Percentiles rank a stretch among this genome's conserved stretches.
These are phyloP conservation scores for Gossypium thurberi DNA, from an alignment of 345 rosid species.

Conservation along the genomic window DNA sequence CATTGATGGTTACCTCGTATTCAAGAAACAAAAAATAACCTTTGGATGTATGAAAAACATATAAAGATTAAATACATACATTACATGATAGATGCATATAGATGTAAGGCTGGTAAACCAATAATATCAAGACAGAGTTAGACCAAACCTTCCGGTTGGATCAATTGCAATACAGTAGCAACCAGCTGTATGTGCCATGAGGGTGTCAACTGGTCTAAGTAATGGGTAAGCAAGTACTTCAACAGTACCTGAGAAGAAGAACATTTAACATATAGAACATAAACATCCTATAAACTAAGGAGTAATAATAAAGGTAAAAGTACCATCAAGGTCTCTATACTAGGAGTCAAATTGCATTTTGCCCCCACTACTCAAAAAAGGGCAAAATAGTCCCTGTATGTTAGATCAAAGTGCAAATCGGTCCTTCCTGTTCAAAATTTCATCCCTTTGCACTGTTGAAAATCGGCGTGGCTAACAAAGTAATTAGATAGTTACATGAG, in stretches of 20 bases:
- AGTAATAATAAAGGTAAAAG: no score
- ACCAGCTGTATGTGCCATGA: conserved; percentile 82
- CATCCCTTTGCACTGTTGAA: no score
- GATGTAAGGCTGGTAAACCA: neutral
- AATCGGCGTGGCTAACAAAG: no score
- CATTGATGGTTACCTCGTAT: neutral
- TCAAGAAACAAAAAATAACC: neutral
- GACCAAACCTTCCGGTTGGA: conserved; percentile 76
- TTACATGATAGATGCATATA: neutral
- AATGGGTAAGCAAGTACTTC: conserved; percentile 7
- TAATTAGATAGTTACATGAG: no score
- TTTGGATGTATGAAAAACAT: neutral
- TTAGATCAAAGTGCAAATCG: no score
- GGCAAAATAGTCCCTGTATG: no score
- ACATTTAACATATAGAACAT: neutral
- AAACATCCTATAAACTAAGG: neutral
- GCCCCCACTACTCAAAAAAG: no score
- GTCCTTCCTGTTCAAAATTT: no score
- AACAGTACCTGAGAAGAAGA: conserved; percentile 60
- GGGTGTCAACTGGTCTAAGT: conserved; percentile 10
- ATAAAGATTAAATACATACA: neutral
- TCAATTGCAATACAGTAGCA: conserved; percentile 37
- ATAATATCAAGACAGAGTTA: conserved; percentile 2
- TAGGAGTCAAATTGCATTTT: no score
- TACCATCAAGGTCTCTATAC: no score